Conservation (phyloP, 73 alveolate genomes). For the Paramecium tetraurelia region DNA sequence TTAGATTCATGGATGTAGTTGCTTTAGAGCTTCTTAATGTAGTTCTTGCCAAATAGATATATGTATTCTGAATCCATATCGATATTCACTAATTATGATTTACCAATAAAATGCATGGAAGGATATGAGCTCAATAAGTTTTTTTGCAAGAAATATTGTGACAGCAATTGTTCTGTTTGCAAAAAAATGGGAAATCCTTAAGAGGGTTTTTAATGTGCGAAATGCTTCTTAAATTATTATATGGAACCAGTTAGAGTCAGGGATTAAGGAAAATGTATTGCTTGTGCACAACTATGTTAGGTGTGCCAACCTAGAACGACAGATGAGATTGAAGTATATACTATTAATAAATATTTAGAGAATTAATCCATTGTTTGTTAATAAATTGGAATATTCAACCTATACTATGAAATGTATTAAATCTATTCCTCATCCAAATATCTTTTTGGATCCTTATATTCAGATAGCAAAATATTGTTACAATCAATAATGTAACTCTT, state of each 20-base stretch:
- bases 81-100: too few species aligned
- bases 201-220: not conserved
- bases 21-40: not conserved
- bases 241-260: not conserved
- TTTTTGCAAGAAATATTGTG: not conserved
- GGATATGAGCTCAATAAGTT: not conserved
- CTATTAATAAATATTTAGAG: not conserved
- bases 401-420: not conserved
- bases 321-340: not conserved
- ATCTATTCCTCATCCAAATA: not conserved
- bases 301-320: not conserved
- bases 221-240: not conserved
- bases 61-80: not conserved
- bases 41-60: not conserved
- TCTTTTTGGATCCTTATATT: not conserved
- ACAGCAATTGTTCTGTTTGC: not conserved
- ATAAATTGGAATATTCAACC: not conserved
- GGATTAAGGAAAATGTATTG: not conserved
- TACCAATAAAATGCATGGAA: not conserved
- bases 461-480: not conserved
- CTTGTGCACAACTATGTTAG: not conserved
- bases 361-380: not conserved
- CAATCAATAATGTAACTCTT: not conserved
- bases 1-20: not conserved
- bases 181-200: not conserved